phyloP scores from a whole-genome alignment of 225 moss, liverwort and hornwort genomes.

The Takakia lepidozioides region DNA sequence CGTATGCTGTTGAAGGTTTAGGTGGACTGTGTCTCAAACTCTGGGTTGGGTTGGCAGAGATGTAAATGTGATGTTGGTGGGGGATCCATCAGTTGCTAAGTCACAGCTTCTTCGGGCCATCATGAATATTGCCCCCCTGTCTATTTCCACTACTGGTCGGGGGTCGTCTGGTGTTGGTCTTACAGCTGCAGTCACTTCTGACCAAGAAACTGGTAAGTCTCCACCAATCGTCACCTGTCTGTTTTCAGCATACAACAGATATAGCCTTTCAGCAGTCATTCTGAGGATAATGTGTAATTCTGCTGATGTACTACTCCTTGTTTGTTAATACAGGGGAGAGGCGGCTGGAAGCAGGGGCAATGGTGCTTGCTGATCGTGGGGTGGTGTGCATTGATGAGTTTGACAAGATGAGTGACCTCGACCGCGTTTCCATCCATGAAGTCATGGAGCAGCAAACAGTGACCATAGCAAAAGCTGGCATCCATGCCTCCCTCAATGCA shows the following conservation, averaged over 20 bases:
- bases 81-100: conserved; percentile 87
- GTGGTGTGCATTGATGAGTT: conserved; percentile 87
- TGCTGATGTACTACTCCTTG: background rate
- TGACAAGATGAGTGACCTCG: conserved; percentile 89
- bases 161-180: conserved; percentile 85
- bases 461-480: conserved; percentile 83
- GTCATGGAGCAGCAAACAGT: conserved; percentile 93
- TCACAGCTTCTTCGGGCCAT: conserved; percentile 76
- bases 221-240: no score
- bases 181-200: conserved; percentile 76
- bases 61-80: conserved; percentile 91
- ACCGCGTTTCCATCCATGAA: conserved; percentile 82
- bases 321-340: conserved; percentile 41
- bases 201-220: conserved; percentile 86
- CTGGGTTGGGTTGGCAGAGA: conserved; percentile 34
- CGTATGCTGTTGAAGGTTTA: no score
- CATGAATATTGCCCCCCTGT: conserved; percentile 76
- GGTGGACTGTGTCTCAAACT: no score
- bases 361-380: conserved; percentile 83
- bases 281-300: background rate
- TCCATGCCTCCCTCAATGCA: conserved; percentile 84
- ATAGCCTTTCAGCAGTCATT: no score
- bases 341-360: conserved; percentile 82
- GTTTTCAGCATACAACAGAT: no score
- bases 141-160: conserved; percentile 78